Evolutionary conservation across 768 basidiomycete genomes (phyloP).

Genomic region (Boletus barrowsii): DNA sequence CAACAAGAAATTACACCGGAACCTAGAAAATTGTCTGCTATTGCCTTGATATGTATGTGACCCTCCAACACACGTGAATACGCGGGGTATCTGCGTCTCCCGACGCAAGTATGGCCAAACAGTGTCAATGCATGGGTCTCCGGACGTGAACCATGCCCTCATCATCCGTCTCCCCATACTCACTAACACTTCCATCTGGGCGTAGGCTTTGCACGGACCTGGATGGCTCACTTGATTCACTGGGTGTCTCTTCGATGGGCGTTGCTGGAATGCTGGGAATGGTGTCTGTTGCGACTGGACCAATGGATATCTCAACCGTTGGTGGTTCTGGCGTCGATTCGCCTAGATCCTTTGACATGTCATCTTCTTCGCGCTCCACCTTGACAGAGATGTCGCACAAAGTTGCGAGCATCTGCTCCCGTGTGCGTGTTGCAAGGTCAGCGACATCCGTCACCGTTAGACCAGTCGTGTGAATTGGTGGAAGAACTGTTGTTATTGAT

Average conservation of each 20-base stretch:
- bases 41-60: too few species aligned
- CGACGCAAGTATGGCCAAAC: not conserved
- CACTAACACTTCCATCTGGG: conserved; percentile 58
- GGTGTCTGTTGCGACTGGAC: conserved; percentile 20
- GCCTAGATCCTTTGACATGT: conserved; percentile 10
- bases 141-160: conserved; percentile 81
- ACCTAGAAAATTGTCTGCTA: too few species aligned
- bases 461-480: conserved; percentile 76
- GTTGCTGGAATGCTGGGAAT: conserved; percentile 29
- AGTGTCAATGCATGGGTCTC: conserved; percentile 41
- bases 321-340: conserved; percentile 24
- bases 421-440: conserved; percentile 62
- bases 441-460: conserved; percentile 69
- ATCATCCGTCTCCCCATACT: conserved; percentile 78
- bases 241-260: conserved; percentile 25
- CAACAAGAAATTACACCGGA: too few species aligned
- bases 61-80: too few species aligned
- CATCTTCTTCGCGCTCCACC: conserved; percentile 31
- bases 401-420: conserved; percentile 73
- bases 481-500: conserved; percentile 62
- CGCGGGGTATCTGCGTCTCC: conserved; percentile 23
- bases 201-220: conserved; percentile 35
- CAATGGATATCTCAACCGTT: conserved; percentile 3
- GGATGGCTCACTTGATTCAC: conserved; percentile 25
- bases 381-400: conserved; percentile 74